phyloP scores from a whole-genome alignment of 768 basidiomycete species.

The Sarcodon aspratus region DNA sequence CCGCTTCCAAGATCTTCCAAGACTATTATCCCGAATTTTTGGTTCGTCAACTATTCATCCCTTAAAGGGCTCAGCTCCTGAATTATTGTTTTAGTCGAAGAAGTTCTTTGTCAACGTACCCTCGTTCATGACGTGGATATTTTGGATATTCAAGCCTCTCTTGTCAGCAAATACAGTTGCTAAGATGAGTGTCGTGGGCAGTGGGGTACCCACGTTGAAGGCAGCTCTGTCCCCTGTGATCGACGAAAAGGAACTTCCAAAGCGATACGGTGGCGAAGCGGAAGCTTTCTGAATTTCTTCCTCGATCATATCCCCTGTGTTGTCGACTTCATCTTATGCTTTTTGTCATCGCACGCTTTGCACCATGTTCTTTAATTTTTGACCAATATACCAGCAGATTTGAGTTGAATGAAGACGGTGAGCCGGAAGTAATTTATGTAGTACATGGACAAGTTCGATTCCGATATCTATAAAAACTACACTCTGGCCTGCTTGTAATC shows the following conservation, averaged over 20 bases:
- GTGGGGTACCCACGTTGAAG: conserved; percentile 43
- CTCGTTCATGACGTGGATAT: conserved; percentile 66
- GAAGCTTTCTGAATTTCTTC: conserved; percentile 29
- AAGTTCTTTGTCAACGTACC: conserved; percentile 84
- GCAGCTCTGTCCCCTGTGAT: conserved; percentile 51
- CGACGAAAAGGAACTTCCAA: conserved; percentile 45
- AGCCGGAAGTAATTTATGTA: too few relatives aligned
- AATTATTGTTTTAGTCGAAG: conserved; percentile 30
- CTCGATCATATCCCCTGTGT: too few relatives aligned
- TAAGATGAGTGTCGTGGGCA: conserved; percentile 73
- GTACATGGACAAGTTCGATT: too few relatives aligned
- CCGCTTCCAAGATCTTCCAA: conserved; percentile 65
- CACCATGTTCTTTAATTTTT: too few relatives aligned
- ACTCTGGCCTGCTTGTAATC: too few relatives aligned
- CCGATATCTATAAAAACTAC: too few relatives aligned
- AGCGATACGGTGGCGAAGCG: conserved; percentile 59
- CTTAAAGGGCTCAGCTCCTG: not conserved
- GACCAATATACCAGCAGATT: too few relatives aligned
- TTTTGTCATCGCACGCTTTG: too few relatives aligned
- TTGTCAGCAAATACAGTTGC: conserved; percentile 62
- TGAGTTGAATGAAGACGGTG: too few relatives aligned
- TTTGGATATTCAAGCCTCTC: conserved; percentile 73
- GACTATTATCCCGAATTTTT: conserved; percentile 74
- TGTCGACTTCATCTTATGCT: too few relatives aligned
- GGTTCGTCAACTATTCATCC: conserved; percentile 24